Base-by-base conservation (phyloP, 768 basidiomycete species). In the Paxillus rubicundulus region DNA sequence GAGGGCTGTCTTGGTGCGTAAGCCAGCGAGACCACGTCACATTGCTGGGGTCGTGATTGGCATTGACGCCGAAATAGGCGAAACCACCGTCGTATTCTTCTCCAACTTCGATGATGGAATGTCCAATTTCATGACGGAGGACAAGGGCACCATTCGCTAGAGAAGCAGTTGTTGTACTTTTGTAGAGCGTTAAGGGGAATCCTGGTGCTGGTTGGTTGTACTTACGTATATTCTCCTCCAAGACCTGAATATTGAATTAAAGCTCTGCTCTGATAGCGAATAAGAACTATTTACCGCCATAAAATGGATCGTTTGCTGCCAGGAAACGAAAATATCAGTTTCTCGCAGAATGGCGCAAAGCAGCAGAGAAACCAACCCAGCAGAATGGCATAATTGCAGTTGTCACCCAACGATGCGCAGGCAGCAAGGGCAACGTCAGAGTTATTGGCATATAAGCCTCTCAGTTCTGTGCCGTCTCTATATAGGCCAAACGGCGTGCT, bases 81-180 rank as follows among this genome's bases (percentile, higher is more conserved):
- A 68, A 82, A 4, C 87, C 89, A 12, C 88, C 89, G 57, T 91
- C 89, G 62, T 92, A 90, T 70, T 90, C 89, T 69, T 91, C 89
- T 4, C 89, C 89, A 17, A 89, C 84, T 7, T 81, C 72, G 58
- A 90, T 87, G 44, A 90, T 81, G 20, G 86, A 88, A 68, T 92
- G 89, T 0, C 89, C 89, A 1, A 90, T 79, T 66, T 90, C 89
- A 60, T 89, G 89, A 6, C 87, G 79, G 28, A 91, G 77, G 6
- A 90, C 86, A 17, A 87, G 77, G 16, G 87, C 80, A 0, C 89
- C 88, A 49, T 90, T 92, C 12, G 82, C 75, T 17, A 80, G 67
- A 1, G 89, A 91, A 1, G 88, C 81, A 9, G 89, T 92, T 50
- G 87, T 82, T 4, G 87, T 85, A 3, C 89, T 89, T 62, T 28